Evolutionary conservation across 176 grass and related monocot species (phyloP).

Genomic region (Tillandsia leiboldiana): DNA sequence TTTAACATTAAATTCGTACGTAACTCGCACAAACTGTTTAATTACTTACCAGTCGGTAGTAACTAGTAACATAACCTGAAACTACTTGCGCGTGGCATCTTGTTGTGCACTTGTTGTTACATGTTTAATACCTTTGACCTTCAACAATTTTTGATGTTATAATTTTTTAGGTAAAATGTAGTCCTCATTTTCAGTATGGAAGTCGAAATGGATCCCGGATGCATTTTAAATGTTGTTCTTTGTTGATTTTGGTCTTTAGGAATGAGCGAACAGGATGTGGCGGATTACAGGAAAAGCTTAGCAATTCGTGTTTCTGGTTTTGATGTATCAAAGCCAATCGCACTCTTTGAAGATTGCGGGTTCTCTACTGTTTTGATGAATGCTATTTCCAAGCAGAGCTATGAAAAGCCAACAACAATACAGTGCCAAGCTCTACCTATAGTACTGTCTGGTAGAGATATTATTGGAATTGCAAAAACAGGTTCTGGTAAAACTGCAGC

Average conservation of each 20-base stretch:
- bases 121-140: no score
- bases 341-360: constrained; percentile 77
- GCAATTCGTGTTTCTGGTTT: constrained; percentile 87
- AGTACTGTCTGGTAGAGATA: constrained; percentile 86
- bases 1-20: no score
- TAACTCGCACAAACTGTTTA: no score
- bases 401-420: constrained; percentile 96
- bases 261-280: constrained; percentile 68
- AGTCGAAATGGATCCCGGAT: not conserved
- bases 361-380: constrained; percentile 69
- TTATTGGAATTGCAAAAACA: constrained; percentile 98
- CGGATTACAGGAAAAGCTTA: constrained; percentile 81
- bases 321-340: constrained; percentile 78
- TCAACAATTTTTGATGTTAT: not conserved
- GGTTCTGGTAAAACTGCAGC: constrained; percentile 98
- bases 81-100: no score
- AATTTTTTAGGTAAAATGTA: no score
- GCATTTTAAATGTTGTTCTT: constrained; percentile 18
- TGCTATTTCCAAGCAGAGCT: constrained; percentile 82
- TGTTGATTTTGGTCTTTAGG: constrained; percentile 36
- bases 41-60: no score
- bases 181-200: no score
- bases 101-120: no score
- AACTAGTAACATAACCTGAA: no score
- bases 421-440: constrained; percentile 94